Evolutionary conservation across 345 rosid species (phyloP), one percentile per base, ranked within the genome.

Genomic region (Dovyalis caffra): DNA sequence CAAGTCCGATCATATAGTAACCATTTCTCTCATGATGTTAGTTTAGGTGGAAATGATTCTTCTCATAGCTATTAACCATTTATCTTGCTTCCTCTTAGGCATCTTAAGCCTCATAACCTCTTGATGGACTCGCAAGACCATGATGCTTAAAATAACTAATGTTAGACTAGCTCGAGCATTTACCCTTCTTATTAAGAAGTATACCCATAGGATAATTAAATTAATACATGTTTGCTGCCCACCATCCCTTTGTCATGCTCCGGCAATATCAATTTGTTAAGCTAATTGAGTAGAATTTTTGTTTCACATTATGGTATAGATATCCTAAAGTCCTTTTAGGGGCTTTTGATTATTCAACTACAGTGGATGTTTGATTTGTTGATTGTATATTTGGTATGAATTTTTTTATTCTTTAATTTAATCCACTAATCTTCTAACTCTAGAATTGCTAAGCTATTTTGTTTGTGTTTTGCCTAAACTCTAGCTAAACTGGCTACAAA

Each of bases 261-360:
- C 7, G 1, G 7, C 64, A 68, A 49, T 31, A 10, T 21, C 58
- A 29, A 51, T 18, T 62, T 35, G 16, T 28, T 62, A 73, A 64
- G 51, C 8, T 15, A 68, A 7, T 16, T 20, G 60, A 29, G 14
- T 29, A 23, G 35, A 8, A 70, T 70, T 4, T 66, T 8, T 43
- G 71, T 74, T 74, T 51, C 87, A 91, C 99, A 21, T 86, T 95
- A 4, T 95, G 99, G 99, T 92, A 95, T 69, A 87, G 99, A 87
- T 91, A 97, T 73, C 99, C 99, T 10, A 98, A 95, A 76, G 98
- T 95, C 78, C 97, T 95, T 67, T 68, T 95, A 76, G 99, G 98
- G 12, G 89, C 94, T 20, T 93, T 96, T 21, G 97, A 93, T 80
- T 95, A 95, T 86, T 95, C 99, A 74, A 91, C 97, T 53, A 94